These are phyloP conservation scores for Calocybe gangraenosa DNA, from an alignment of 768 basidiomycete species.

Conservation along the genomic window DNA sequence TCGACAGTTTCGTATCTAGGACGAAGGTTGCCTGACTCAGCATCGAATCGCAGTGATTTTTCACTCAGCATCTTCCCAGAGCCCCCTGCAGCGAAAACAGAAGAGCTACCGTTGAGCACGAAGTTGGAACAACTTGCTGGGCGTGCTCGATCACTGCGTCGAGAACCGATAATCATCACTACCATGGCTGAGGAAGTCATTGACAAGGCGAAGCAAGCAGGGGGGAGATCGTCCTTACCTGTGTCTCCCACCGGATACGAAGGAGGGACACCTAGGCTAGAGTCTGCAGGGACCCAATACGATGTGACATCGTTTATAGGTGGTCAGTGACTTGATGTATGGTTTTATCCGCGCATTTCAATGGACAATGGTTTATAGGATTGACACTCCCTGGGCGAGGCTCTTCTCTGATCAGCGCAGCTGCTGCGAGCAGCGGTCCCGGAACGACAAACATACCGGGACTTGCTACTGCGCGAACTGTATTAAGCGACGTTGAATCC, in stretches of 20 bases:
- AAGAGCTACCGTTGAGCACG: slow-evolving; percentile 1
- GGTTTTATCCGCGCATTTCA: background rate
- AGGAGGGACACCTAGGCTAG: slow-evolving; percentile 19
- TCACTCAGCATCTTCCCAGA: slow-evolving; percentile 69
- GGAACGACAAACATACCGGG: slow-evolving; percentile 1
- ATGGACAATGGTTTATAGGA: slow-evolving; percentile 15
- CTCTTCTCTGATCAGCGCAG: too few species aligned
- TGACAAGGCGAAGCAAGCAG: background rate
- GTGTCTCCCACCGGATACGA: slow-evolving; percentile 15
- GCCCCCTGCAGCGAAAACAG: slow-evolving; percentile 37
- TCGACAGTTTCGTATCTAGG: slow-evolving; percentile 16
- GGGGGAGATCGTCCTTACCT: slow-evolving; percentile 5
- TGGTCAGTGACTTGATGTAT: slow-evolving; percentile 24
- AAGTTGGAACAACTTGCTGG: slow-evolving; percentile 7
- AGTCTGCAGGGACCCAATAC: slow-evolving; percentile 52
- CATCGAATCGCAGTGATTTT: slow-evolving; percentile 46
- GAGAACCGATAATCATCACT: background rate
- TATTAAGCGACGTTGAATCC: slow-evolving; percentile 17
- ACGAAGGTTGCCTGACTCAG: slow-evolving; percentile 25
- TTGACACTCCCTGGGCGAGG: slow-evolving; percentile 12
- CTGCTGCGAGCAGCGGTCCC: slow-evolving; percentile 9
- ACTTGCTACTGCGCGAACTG: slow-evolving; percentile 1
- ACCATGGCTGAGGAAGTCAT: background rate
- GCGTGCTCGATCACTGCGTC: slow-evolving; percentile 7
- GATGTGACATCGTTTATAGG: slow-evolving; percentile 77